A percentile compares a stretch with the other conserved stretches of the same genome.
These are phyloP conservation scores for Fraxinus latifolia DNA, from an alignment of 305 asterid genomes.

Conservation along the genomic window DNA sequence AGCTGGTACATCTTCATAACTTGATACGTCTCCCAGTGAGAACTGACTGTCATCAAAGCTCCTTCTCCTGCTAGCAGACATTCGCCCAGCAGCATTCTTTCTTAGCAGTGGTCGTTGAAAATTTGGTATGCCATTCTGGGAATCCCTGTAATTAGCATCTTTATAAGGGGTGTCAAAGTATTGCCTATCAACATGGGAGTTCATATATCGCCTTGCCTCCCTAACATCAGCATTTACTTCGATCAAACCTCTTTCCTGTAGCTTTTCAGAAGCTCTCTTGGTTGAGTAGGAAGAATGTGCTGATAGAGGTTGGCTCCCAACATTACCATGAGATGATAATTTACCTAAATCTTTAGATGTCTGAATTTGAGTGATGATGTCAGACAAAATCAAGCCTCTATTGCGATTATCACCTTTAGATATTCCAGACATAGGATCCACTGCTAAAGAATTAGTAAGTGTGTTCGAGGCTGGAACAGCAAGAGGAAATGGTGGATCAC, in stretches of 20 bases:
- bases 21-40: constrained; percentile 66
- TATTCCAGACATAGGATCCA: constrained; percentile 53
- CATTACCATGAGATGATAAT: constrained; percentile 53
- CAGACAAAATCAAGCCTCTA: constrained; percentile 85
- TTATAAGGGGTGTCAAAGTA: constrained; percentile 56
- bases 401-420: constrained; percentile 69
- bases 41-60: constrained; percentile 96
- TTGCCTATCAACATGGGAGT: constrained; percentile 64
- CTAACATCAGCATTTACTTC: constrained; percentile 74
- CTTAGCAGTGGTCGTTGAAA: constrained; percentile 93
- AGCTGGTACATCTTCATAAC: constrained; percentile 76
- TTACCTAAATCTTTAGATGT: constrained; percentile 83
- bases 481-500: constrained; percentile 97
- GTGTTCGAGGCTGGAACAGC: constrained; percentile 94
- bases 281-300: constrained; percentile 62
- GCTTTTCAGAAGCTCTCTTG: constrained; percentile 78
- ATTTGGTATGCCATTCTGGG: constrained; percentile 70
- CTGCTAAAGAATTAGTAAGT: constrained; percentile 48
- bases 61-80: constrained; percentile 86
- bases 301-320: constrained; percentile 56
- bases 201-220: constrained; percentile 67
- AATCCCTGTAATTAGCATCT: constrained; percentile 70
- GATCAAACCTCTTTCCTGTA: constrained; percentile 57
- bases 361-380: constrained; percentile 89
- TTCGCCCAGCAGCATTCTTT: constrained; percentile 77